Percentiles rank a stretch among this genome's conserved stretches.
These are phyloP conservation scores for Crithidia bombi DNA, from an alignment of 208 protist genomes.

Conservation along the genomic window DNA sequence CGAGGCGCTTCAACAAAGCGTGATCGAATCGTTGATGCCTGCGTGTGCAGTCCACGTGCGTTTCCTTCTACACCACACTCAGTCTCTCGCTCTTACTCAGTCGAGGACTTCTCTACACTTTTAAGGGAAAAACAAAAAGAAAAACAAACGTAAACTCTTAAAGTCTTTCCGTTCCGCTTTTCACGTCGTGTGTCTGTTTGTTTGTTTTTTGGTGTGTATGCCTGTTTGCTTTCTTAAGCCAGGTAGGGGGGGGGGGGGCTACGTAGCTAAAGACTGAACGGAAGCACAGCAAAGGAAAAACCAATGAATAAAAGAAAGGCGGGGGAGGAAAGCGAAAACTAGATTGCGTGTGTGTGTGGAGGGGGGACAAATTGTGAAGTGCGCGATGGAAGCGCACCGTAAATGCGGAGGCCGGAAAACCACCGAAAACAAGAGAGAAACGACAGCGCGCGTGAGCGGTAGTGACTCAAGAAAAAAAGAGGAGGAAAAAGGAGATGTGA, in stretches of 20 bases:
- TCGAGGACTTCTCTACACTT: constrained; percentile 5
- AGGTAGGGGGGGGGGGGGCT: constrained; percentile 12
- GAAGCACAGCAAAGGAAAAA: constrained; percentile 16
- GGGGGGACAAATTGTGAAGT: no score
- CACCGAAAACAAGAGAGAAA: no score
- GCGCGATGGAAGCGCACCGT: no score
- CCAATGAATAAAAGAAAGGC: no score
- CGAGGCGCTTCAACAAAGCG: background rate
- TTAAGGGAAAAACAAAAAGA: constrained; percentile 7
- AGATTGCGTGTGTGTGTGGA: background rate
- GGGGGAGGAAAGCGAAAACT: background rate
- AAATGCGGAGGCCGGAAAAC: no score
- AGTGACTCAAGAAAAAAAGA: no score
- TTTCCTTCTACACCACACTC: background rate
- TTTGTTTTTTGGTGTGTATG: no score
- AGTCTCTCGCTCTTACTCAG: constrained; percentile 8
- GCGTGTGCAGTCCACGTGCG: background rate
- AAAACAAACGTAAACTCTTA: background rate
- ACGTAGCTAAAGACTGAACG: constrained; percentile 7
- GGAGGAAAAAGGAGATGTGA: no score
- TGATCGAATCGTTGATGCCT: background rate
- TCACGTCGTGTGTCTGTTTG: background rate
- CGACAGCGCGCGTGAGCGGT: no score
- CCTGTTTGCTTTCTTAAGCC: no score
- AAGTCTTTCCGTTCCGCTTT: constrained; percentile 7